Evolutionary conservation across 2,329 filamentous ascomycete genomes (phyloP), one percentile per base, ranked within the genome.

Genomic region (Pseudogymnoascus sp.): DNA sequence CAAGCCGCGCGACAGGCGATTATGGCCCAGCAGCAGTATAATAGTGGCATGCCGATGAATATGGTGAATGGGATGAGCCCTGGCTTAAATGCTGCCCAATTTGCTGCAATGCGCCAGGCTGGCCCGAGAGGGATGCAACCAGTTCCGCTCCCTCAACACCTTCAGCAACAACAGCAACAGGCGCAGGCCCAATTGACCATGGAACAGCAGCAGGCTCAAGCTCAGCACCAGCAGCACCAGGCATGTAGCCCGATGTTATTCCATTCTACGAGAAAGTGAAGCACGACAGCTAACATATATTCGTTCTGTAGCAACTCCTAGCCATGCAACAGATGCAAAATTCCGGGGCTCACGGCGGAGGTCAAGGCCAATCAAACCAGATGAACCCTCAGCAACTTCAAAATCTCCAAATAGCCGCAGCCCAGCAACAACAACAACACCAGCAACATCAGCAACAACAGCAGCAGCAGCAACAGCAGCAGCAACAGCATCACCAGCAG

Each of bases 61-160:
- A 79, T 82, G 66, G 79, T 75, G 34, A 81, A 85, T 69, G 77
- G 75, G 3, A 80, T 84, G 70, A 77, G 65, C 71, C 66, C 71
- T 58, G 72, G 74, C 61, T 77, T 83, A 68, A 80, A 72, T 52
- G 73, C 72, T 19, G 78, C 80, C 61, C 81, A 82, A 66, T 71
- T 81, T 33, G 74, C 78, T 48, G 77, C 79, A 45, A 75, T 83
- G 66, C 73, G 80, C 63, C 73, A 73, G 58, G 64, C 66, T 55
- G 63, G 13, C 56, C 23, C 67, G 67, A 12, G 71, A 75, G 52
- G 52, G 61, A 72, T 76, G 48, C 71, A 72, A 58, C 75, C 76
- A 59, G 77, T 80, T 64, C 73, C 74, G 67, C 67, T 77, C 35
- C 74, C 75, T 19, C 73, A 73, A 55, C 75, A 77, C 67, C 68